Evolutionary conservation across 192 early-diverging fungal species (phyloP).

Genomic region (Chytriomyces hyalinus): DNA sequence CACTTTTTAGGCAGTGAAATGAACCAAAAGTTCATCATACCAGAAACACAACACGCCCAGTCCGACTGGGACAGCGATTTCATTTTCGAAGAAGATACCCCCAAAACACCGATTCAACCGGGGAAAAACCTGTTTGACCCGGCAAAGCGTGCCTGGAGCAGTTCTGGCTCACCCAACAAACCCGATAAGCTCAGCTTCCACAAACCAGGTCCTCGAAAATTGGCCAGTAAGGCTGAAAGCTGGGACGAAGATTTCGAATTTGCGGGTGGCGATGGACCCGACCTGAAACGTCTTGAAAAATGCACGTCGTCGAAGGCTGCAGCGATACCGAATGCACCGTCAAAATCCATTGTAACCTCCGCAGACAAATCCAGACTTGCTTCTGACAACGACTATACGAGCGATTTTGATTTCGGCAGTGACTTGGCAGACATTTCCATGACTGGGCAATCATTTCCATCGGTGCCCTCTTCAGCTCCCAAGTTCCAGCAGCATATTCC

Average conservation of each 20-base stretch:
- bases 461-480: not conserved
- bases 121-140: too few species aligned
- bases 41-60: conserved; percentile 6
- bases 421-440: not conserved
- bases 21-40: conserved; percentile 6
- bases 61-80: conserved; percentile 12
- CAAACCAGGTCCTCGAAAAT: not conserved
- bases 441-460: too few species aligned
- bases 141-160: too few species aligned
- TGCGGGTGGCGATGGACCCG: not conserved
- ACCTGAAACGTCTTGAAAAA: too few species aligned
- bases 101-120: conserved; percentile 11
- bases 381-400: conserved; percentile 5
- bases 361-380: too few species aligned
- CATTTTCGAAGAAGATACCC: conserved; percentile 19
- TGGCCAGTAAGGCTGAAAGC: conserved; percentile 4
- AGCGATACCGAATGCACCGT: too few species aligned
- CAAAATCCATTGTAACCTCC: too few species aligned
- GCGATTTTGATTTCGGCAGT: conserved; percentile 22
- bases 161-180: not conserved
- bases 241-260: conserved; percentile 40
- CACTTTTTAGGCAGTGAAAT: not conserved
- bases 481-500: not conserved
- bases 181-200: not conserved
- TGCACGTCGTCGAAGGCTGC: too few species aligned